phyloP scores from a whole-genome alignment of 2,329 filamentous ascomycete genomes.

The Verticillium klebahnii region DNA sequence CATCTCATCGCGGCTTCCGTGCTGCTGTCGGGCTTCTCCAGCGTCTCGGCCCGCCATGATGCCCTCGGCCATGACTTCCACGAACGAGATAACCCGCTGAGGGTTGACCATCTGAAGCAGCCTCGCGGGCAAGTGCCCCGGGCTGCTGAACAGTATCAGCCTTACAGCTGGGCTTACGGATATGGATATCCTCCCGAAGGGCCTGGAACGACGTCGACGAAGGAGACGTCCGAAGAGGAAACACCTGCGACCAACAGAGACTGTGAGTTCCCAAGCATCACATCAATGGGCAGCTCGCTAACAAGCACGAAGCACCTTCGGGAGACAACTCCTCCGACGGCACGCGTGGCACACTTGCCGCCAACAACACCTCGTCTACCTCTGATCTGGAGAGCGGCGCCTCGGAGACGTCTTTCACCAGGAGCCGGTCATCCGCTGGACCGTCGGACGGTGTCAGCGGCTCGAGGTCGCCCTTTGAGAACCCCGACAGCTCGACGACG shows the following conservation, averaged over 20 bases:
- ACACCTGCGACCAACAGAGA: background rate
- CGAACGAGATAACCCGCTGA: background rate
- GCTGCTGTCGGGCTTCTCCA: constrained; percentile 19
- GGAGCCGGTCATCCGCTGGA: background rate
- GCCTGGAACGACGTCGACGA: constrained; percentile 5
- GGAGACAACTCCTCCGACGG: background rate
- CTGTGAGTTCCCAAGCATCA: background rate
- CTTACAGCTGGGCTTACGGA: constrained; percentile 11
- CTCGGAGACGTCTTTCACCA: background rate
- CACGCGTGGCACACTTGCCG: background rate
- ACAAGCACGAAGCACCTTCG: background rate
- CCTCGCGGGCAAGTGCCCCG: background rate
- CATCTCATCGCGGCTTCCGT: constrained; percentile 27
- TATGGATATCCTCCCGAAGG: constrained; percentile 4
- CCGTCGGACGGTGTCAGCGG: background rate
- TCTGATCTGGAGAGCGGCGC: background rate
- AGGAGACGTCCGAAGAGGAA: constrained; percentile 2
- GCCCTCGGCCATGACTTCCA: background rate
- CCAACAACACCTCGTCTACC: background rate
- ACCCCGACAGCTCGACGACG: background rate
- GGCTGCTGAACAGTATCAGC: background rate
- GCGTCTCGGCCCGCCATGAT: background rate
- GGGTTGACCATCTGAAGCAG: background rate
- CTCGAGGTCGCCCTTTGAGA: background rate
- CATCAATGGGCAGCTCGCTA: too few relatives aligned